Evolutionary conservation across 1,139 yeast genomes (phyloP), one percentile per base, ranked within the genome.

Genomic region (Suzukiozyma palmioleophila): DNA sequence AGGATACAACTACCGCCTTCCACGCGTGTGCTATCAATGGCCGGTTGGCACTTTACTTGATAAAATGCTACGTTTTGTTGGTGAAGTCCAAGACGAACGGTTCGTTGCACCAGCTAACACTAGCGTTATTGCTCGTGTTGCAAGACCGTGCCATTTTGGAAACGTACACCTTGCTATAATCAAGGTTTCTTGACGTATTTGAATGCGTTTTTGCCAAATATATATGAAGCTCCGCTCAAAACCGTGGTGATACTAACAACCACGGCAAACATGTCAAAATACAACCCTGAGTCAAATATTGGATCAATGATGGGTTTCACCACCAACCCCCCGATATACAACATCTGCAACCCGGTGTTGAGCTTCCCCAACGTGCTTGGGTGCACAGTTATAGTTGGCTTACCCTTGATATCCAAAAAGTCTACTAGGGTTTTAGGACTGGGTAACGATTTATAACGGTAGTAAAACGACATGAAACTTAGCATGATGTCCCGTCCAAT

Each of bases 321-420:
- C 37, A 90, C 84, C 44, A 86, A 77, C 13, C 79, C 69, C 0
- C 95, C 96, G 36, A 94, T 74, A 52, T 90, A 90, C 8, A 86
- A 54, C 97, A 94, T 90, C 60, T 94, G 98, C 47, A 94, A 73
- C 2, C 82, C 88, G 0, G 98, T 94, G 59, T 94, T 90, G 56
- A 81, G 73, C 58, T 92, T 92, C 10, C 96, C 89, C 30, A 94
- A 77, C 37, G 73, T 65, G n/a, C 94, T 88, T 2, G 98, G 98
- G 43, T 77, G 87, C 2, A 94, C 96, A 47, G 86, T 88, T 1
- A 89, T 95, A 14, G 90, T 82, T 2, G 96, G 94, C 10, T 39
- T 36, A 31, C 46, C 45, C 8, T 45, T 47, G 33, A 80, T 77
- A 47, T 80, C 77, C 53, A 89, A 75, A 59, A 74, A 88, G 43